Base-by-base conservation (phyloP, 257 asterid species). In the Fraxinus cuspidata region DNA sequence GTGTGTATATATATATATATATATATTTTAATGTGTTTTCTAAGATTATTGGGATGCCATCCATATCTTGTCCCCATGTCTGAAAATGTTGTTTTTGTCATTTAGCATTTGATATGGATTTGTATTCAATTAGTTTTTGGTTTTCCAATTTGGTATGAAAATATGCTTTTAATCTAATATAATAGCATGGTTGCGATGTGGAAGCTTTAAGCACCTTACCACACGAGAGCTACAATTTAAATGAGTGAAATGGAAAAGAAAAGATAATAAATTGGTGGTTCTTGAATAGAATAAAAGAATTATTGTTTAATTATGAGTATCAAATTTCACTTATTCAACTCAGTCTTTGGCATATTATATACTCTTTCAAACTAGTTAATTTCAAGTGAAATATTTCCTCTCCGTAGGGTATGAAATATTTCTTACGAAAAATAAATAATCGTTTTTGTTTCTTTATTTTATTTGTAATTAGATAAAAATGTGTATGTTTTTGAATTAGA, bases 11-110 rank as follows among this genome's bases (percentile, higher is more conserved):
- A 42, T 60, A 63, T 66, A 28, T 65, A 23, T 72, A 42, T 60
- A 29, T 29, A 29, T 44, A 32, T 74, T 29, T 49, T 40, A 38
- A 66, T 58, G 34, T 35, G 35, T 68, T 56, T 49, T 27, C 76
- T 25, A 72, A 81, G 86, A 89, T 89, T 82, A 82, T 82, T 16
- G 38, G 77, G 81, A 87, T 82, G 81, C 84, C 83, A 82, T 77
- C 78, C 86, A 82, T 42, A 86, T 81, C 84, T 78, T 18, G 68
- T 69, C 67, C 42, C 49, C 27, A 37, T 58, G 73, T 31, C 28
- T 29, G 49, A 74, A 86, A 86, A 90, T 86, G 91, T 83, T 51
- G 12, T 78, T 71, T 82, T 89, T 87, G 93, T 89, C 90, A 72
- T 77, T 70, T 85, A 72, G 83, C 72, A 60, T 21, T 11, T 60